These are phyloP conservation scores for Eucalyptus regnans DNA, from an alignment of 345 rosid species.

Conservation along the genomic window DNA sequence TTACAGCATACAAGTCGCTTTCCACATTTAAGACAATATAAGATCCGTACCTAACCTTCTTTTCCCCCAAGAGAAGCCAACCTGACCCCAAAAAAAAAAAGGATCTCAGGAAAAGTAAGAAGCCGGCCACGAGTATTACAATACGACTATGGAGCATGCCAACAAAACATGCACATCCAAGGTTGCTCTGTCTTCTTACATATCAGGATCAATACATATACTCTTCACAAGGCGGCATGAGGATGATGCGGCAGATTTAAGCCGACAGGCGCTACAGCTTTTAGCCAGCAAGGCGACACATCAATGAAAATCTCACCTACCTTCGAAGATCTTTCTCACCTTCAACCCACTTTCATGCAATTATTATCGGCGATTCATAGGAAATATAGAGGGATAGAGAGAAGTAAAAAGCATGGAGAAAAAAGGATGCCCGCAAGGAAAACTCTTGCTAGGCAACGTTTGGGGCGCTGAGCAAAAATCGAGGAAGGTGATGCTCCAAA, in stretches of 20 bases:
- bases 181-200: not conserved
- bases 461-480: conserved; percentile 28
- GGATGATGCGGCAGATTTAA: not conserved
- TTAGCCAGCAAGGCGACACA: not conserved
- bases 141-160: not conserved
- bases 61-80: not conserved
- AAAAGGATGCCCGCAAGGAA: not conserved
- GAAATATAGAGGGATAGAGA: not conserved
- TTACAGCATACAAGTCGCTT: not conserved
- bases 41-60: not conserved
- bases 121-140: not conserved
- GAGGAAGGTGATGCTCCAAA: conserved; percentile 80
- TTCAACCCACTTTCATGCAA: not conserved
- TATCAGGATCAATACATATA: not conserved
- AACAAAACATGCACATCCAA: not conserved
- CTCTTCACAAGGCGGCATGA: not conserved
- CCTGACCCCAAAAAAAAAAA: not conserved
- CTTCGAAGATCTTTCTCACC: not conserved
- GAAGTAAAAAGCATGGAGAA: not conserved
- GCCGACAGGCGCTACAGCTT: not conserved
- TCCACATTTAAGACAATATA: not conserved
- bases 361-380: not conserved
- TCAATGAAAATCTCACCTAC: not conserved
- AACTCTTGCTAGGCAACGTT: not conserved
- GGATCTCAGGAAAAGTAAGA: not conserved